Base-by-base conservation (phyloP, 176 grass and related monocot species). In the Miscanthus lutarioriparius region DNA sequence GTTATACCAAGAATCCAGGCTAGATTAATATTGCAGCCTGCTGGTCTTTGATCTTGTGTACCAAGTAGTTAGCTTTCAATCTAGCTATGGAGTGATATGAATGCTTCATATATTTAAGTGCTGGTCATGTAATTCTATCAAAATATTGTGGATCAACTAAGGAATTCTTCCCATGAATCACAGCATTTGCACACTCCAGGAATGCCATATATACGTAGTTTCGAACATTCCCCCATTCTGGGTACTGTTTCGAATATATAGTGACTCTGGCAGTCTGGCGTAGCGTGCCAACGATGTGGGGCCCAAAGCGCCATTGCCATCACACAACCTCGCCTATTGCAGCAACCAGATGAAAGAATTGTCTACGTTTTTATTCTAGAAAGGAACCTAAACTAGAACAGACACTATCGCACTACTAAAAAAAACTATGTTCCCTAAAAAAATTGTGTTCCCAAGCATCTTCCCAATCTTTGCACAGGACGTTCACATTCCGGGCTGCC, bases 31-130 rank as follows among this genome's bases (percentile, higher is more conserved):
- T 40, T 48, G 51, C 51, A 32, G 3, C 40, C 9, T 0, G 27
- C 70, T 64, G 4, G 26, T 65, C 22, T 37, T 49, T 83, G 40
- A 35, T 59, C 35, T 61, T 20, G 36, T 32, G 30, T 49, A 66
- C 8, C 28, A 51, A 83, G 33, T 74, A 56, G 53, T 64, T 62
- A 74, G 58, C 56, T 49, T 64, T 62, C 36, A 20, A 74, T 36
- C 27, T 28, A 30, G 28, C 28, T 2, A 16, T 37, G 10, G 25
- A 74, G 19, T 8, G 7, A 35, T 83, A 49, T 51, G 41, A 27
- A 48, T 66, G 56, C 8, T 36, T 37, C 30, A 25, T 48, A 2
- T 28, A 39, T 78, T 27, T 78, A 41, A 7, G n/a, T 12, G 25
- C 5, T 48, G 8, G 2, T 67, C 36, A 56, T 56, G 20, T 54